phyloP scores from a whole-genome alignment of 768 basidiomycete genomes.

The Piloderma croceum region DNA sequence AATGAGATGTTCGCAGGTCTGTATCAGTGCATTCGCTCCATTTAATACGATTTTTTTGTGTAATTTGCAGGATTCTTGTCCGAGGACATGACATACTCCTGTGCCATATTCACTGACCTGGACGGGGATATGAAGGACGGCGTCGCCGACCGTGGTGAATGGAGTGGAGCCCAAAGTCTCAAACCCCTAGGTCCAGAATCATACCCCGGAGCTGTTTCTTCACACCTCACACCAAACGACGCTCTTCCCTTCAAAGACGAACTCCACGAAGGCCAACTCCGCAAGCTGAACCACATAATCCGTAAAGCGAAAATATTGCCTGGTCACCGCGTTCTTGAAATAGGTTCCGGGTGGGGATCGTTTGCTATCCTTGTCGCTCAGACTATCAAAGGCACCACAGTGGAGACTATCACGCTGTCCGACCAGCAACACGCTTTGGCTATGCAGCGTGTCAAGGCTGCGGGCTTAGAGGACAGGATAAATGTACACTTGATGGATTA shows the following conservation, averaged over 20 bases:
- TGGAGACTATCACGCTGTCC: slow-evolving; percentile 47
- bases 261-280: slow-evolving; percentile 33
- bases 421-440: slow-evolving; percentile 39
- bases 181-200: slow-evolving; percentile 23
- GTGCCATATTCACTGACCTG: slow-evolving; percentile 59
- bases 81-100: too few species aligned
- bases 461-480: slow-evolving; percentile 33
- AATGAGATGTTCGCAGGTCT: slow-evolving; percentile 50
- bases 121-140: slow-evolving; percentile 48
- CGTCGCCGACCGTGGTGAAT: slow-evolving; percentile 20
- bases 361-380: slow-evolving; percentile 34
- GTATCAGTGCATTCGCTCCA: slow-evolving; percentile 10
- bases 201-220: too few species aligned
- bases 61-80: slow-evolving; percentile 49
- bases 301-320: slow-evolving; percentile 35
- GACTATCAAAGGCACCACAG: slow-evolving; percentile 34
- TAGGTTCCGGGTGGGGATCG: slow-evolving; percentile 46
- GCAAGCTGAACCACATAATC: slow-evolving; percentile 39
- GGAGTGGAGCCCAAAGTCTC: slow-evolving; percentile 35
- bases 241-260: too few species aligned
- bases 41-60: slow-evolving; percentile 3
- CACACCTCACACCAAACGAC: too few species aligned
- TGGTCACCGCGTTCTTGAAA: slow-evolving; percentile 42
- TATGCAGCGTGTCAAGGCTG: slow-evolving; percentile 33
- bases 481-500: slow-evolving; percentile 45